These are phyloP conservation scores for Russula sp. DNA, from an alignment of 768 basidiomycete species.

Conservation along the genomic window DNA sequence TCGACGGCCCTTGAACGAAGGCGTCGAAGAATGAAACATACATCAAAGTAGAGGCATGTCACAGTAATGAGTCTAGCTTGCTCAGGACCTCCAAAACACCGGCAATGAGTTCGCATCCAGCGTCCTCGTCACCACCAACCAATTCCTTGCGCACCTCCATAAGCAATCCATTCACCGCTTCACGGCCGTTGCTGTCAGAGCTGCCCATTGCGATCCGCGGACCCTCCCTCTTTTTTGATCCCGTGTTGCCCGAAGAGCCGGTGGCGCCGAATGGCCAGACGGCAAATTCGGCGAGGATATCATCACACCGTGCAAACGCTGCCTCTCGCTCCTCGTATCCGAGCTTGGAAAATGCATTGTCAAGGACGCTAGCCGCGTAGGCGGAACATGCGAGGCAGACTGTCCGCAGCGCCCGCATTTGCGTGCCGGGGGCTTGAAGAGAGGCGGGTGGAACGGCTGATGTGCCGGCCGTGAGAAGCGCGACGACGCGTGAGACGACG, in stretches of 20 bases:
- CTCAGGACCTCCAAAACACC: slow-evolving; percentile 92
- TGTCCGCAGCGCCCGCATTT: slow-evolving; percentile 75
- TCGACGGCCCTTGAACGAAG: slow-evolving; percentile 10
- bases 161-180: slow-evolving; percentile 71
- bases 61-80: slow-evolving; percentile 85
- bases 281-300: slow-evolving; percentile 87
- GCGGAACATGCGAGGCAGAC: slow-evolving; percentile 88
- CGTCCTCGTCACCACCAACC: slow-evolving; percentile 64
- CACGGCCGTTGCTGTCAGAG: slow-evolving; percentile 49
- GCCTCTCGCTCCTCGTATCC: slow-evolving; percentile 92
- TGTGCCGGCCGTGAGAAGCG: slow-evolving; percentile 80
- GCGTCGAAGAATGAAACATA: slow-evolving; percentile 16
- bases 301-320: slow-evolving; percentile 91
- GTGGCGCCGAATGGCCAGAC: slow-evolving; percentile 78
- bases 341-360: slow-evolving; percentile 86
- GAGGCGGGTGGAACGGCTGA: slow-evolving; percentile 73
- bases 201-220: slow-evolving; percentile 57
- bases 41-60: slow-evolving; percentile 30
- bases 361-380: slow-evolving; percentile 92
- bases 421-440: slow-evolving; percentile 71
- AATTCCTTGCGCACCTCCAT: slow-evolving; percentile 73
- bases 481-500: slow-evolving; percentile 70
- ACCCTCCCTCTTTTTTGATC: slow-evolving; percentile 39
- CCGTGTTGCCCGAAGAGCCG: slow-evolving; percentile 26
- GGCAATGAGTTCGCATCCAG: slow-evolving; percentile 86